Conservation (phyloP, 1,284 basidiomycete species). For the Irpex sp. region DNA sequence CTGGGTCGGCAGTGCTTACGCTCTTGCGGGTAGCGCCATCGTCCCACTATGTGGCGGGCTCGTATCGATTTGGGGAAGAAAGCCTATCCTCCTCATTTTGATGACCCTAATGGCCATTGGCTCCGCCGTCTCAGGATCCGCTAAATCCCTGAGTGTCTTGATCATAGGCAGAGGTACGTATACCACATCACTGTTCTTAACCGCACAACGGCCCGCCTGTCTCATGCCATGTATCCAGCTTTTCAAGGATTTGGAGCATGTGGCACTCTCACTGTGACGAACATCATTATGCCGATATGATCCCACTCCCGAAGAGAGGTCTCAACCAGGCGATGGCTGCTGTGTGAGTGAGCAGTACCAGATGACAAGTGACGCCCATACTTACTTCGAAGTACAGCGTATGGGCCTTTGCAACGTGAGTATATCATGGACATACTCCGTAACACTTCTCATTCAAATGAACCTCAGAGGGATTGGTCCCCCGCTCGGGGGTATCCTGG, state of each 20-base stretch:
- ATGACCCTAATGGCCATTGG: conserved; percentile 10
- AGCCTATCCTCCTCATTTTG: conserved; percentile 4
- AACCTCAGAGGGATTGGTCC: neutral
- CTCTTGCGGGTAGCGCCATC: conserved; percentile 9
- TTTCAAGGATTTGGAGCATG: conserved; percentile 9
- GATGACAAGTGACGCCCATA: neutral
- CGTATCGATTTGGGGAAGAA: conserved; percentile 5
- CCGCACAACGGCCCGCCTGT: neutral
- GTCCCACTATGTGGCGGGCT: conserved; percentile 9
- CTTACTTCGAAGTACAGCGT: conserved; percentile 7
- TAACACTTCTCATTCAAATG: neutral
- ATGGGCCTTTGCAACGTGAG: conserved; percentile 1
- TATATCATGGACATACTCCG: neutral
- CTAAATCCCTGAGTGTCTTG: conserved; percentile 8
- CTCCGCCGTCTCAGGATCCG: conserved; percentile 5
- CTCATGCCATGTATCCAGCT: neutral
- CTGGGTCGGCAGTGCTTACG: conserved; percentile 15
- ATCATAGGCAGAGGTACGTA: conserved; percentile 10
- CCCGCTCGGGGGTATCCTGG: conserved; percentile 11
- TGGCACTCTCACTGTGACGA: conserved; percentile 1
- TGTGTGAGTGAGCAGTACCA: conserved; percentile 7
- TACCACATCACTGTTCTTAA: neutral
- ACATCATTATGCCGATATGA: conserved; percentile 11
- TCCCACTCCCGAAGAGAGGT: conserved; percentile 10
- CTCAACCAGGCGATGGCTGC: neutral